A percentile compares a stretch with the other conserved stretches of the same genome.
Evolutionary conservation across 257 asterid genomes (phyloP).

Genomic region (Petunia secreta): DNA sequence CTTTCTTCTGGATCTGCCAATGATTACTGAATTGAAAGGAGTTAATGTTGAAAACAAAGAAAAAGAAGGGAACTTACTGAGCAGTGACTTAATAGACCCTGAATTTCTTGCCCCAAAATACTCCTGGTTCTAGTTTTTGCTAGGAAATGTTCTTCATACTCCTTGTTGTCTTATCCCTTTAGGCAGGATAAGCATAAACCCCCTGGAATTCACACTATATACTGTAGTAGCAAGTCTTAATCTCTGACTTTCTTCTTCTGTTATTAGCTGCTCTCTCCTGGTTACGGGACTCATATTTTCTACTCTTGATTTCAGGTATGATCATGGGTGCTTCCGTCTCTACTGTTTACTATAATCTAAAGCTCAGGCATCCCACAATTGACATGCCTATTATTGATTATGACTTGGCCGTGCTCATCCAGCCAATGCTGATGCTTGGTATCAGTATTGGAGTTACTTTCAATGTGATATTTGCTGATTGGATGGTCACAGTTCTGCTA

Average conservation of each 20-base stretch:
- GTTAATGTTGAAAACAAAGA: neutral
- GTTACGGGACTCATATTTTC: constrained; percentile 27
- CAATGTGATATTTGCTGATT: constrained; percentile 90
- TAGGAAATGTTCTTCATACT: neutral
- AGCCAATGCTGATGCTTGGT: constrained; percentile 98
- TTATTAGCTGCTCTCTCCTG: constrained; percentile 16
- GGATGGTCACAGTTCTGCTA: constrained; percentile 98
- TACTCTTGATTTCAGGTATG: constrained; percentile 70
- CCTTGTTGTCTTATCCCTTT: constrained; percentile 2
- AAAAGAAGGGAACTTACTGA: neutral
- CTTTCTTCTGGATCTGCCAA: neutral
- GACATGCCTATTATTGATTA: constrained; percentile 95
- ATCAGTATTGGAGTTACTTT: constrained; percentile 94
- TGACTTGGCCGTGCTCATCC: constrained; percentile 94
- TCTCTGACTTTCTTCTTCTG: neutral
- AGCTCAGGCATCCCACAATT: constrained; percentile 86
- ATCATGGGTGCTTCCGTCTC: constrained; percentile 96
- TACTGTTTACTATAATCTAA: constrained; percentile 90
- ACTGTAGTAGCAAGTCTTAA: constrained; percentile 11
- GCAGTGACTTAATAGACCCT: neutral
- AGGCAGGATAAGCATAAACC: neutral
- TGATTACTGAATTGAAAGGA: constrained; percentile 1
- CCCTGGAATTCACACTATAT: constrained; percentile 1
- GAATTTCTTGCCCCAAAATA: neutral
- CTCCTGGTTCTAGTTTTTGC: neutral